Evolutionary conservation across 2,329 filamentous ascomycete genomes (phyloP).

Genomic region (Ophioceras dolichostomum): DNA sequence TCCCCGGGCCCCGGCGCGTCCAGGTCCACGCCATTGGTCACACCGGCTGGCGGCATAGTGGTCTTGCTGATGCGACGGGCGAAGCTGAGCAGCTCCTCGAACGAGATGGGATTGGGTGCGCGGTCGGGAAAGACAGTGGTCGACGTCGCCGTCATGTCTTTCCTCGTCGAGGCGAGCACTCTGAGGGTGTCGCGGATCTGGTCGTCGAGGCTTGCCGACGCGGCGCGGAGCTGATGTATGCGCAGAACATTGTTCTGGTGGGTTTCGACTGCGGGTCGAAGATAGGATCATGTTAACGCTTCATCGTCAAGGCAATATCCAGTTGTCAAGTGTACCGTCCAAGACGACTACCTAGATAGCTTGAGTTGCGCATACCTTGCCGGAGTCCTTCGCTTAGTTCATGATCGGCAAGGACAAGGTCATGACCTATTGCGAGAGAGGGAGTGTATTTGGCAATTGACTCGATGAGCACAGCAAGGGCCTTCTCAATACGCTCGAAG

Average conservation of each 20-base stretch:
- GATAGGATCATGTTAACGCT: neutral
- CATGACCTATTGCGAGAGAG: conserved; percentile 50
- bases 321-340: no score
- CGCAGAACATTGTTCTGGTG: conserved; percentile 66
- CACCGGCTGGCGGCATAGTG: conserved; percentile 55
- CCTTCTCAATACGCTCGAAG: conserved; percentile 55
- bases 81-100: conserved; percentile 64
- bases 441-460: conserved; percentile 77
- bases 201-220: conserved; percentile 52
- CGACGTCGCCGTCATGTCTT: conserved; percentile 55
- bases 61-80: conserved; percentile 71
- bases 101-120: conserved; percentile 41
- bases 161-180: conserved; percentile 59
- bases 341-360: no score
- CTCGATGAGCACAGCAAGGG: conserved; percentile 58
- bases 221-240: conserved; percentile 55
- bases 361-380: conserved; percentile 47
- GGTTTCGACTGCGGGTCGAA: conserved; percentile 40
- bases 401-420: conserved; percentile 58
- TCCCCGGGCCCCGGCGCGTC: conserved; percentile 8
- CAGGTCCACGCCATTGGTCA: conserved; percentile 25
- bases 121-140: conserved; percentile 41
- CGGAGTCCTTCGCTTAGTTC: conserved; percentile 55
- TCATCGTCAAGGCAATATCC: no score
- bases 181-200: conserved; percentile 61